These are phyloP conservation scores for Vachellia collinsii DNA, from an alignment of 306 rosid species.

Conservation along the genomic window DNA sequence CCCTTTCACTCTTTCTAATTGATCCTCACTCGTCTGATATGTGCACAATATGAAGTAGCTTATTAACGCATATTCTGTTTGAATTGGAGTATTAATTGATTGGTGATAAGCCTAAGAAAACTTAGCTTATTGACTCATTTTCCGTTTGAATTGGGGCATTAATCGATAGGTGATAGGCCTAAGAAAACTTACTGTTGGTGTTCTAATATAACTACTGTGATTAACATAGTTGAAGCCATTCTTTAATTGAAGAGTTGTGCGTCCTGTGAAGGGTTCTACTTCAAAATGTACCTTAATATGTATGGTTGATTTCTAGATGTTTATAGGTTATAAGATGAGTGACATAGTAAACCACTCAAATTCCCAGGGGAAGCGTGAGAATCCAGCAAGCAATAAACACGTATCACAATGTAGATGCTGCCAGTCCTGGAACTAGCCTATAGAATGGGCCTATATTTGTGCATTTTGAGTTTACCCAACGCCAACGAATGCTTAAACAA, in stretches of 20 bases:
- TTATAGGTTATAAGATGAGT: constrained; percentile 38
- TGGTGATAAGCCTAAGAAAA: neutral
- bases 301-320: no score
- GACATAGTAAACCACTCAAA: constrained; percentile 37
- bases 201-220: neutral
- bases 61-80: neutral
- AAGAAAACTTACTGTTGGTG: constrained; percentile 14
- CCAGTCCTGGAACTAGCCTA: constrained; percentile 54
- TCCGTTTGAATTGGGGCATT: no score
- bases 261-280: constrained; percentile 11
- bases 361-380: constrained; percentile 42
- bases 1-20: neutral
- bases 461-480: constrained; percentile 78
- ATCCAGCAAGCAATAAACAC: constrained; percentile 46
- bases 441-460: constrained; percentile 93
- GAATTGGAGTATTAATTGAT: constrained; percentile 2
- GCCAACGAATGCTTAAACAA: constrained; percentile 25
- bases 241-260: constrained; percentile 9
- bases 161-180: no score
- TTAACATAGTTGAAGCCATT: neutral
- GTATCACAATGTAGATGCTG: constrained; percentile 48
- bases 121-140: no score
- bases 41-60: neutral
- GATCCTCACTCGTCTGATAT: neutral
- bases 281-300: constrained; percentile 15